A percentile compares a stretch with the other conserved stretches of the same genome.
Conservation (phyloP, 2,329 filamentous ascomycete species). For the Ceratocystis diversiconidia region DNA sequence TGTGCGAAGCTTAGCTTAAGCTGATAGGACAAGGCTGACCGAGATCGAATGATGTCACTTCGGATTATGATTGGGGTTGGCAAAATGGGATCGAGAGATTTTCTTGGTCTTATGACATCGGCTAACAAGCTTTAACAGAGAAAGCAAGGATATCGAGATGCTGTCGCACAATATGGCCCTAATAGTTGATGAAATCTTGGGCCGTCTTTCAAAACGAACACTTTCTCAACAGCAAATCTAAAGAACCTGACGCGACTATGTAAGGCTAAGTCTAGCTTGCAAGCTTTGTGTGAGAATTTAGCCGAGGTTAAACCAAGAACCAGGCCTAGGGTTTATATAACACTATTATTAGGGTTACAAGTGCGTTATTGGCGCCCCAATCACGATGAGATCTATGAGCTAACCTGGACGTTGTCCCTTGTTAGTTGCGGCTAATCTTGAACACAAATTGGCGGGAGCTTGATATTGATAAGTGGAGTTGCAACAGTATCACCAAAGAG, state of each 20-base stretch:
- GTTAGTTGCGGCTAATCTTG: background rate
- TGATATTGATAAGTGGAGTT: no score
- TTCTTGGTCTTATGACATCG: background rate
- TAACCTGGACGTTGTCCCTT: background rate
- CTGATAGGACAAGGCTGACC: background rate
- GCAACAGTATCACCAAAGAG: background rate
- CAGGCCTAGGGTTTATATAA: background rate
- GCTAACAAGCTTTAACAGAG: background rate
- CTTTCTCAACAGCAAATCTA: background rate
- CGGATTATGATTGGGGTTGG: background rate
- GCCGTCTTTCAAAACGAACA: background rate
- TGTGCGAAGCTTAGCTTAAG: background rate
- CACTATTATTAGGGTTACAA: background rate
- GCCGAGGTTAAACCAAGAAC: background rate
- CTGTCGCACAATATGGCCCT: background rate
- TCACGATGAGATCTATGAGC: background rate
- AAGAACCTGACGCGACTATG: background rate
- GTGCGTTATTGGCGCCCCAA: background rate
- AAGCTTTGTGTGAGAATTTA: background rate
- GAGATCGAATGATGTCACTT: slow-evolving; percentile 5
- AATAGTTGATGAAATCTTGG: background rate
- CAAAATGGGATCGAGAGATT: background rate
- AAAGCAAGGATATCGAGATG: background rate
- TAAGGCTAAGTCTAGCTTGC: background rate
- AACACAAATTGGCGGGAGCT: background rate